Evolutionary conservation across 306 rosid genomes (phyloP), one percentile per base, ranked within the genome.

Genomic region (Vicia faba): DNA sequence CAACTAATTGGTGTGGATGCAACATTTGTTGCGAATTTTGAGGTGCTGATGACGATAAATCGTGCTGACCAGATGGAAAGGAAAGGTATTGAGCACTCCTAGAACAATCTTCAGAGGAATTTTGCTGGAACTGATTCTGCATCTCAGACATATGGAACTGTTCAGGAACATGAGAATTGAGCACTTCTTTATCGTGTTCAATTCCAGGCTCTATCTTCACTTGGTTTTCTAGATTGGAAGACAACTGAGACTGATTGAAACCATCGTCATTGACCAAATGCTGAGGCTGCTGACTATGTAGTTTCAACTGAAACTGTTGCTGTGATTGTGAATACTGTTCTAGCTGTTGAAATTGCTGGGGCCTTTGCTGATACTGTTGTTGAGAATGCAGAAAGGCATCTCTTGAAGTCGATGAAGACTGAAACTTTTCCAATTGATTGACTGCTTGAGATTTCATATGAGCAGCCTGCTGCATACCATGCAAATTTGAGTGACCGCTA

Each of bases 121-220:
- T 82, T 80, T 78, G 89, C 71, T 84, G 95, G 77, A 88, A 88
- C 79, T 93, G 96, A 71, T 74, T 88, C 62, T 82, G 92, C 77
- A 83, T 78, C 78, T 86, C 88, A 66, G 99, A 49, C 72, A 85
- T 43, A 50, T 82, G 88, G 71, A 86, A 88, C 64, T 84, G 89
- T 36, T 88, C 97, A 54, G 85, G 61, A 39, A 68, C 69, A 48
- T 83, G 91, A 19, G 91, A 79, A 58, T 60, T 84, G 46, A 84
- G 41, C 62, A 68, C 80, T 61, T 85, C 96, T 77, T 83, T 85
- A 53, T 86, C 84, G 51, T 76, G 86, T 69, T 87, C 95, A 45
- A 81, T 58, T 56, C 75, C 88, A 75, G 88, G 83, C 74, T 90
- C 96, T 49, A 81, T 74, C 76, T 90, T 93, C 46, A 86, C 88